A percentile compares a stretch with the other conserved stretches of the same genome.
Evolutionary conservation across 2,329 filamentous ascomycete genomes (phyloP).

Genomic region (Zalaria sp.): DNA sequence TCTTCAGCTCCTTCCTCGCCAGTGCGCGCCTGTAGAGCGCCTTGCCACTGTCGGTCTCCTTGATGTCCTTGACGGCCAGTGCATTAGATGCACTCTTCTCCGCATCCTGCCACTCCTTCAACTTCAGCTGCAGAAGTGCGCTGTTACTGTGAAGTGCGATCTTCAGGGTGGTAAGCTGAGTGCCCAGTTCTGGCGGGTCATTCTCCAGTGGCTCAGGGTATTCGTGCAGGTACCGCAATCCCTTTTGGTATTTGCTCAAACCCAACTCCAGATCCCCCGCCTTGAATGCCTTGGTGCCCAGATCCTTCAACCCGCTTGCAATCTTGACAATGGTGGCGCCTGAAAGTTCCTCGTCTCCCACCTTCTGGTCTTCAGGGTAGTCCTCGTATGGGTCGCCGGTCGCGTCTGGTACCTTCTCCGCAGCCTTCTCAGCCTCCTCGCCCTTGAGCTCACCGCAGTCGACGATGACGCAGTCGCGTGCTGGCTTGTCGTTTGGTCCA

Average conservation of each 20-base stretch:
- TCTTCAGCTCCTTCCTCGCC: slow-evolving; percentile 63
- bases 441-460: slow-evolving; percentile 77
- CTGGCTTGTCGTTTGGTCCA: slow-evolving; percentile 62
- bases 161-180: slow-evolving; percentile 57
- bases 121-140: slow-evolving; percentile 73
- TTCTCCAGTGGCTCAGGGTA: slow-evolving; percentile 56
- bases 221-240: slow-evolving; percentile 74
- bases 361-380: slow-evolving; percentile 71
- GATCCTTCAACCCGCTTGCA: slow-evolving; percentile 73
- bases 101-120: slow-evolving; percentile 56
- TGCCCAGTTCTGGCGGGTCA: slow-evolving; percentile 53
- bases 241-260: slow-evolving; percentile 90
- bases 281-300: slow-evolving; percentile 90
- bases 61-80: slow-evolving; percentile 48
- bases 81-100: slow-evolving; percentile 58
- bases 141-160: slow-evolving; percentile 83
- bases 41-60: slow-evolving; percentile 74
- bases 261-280: slow-evolving; percentile 53
- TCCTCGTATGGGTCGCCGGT: slow-evolving; percentile 91
- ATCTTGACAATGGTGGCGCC: slow-evolving; percentile 62
- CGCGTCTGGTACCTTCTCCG: slow-evolving; percentile 57
- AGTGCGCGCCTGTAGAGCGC: slow-evolving; percentile 71
- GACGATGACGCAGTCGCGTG: slow-evolving; percentile 55
- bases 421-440: slow-evolving; percentile 51
- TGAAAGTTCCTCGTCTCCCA: slow-evolving; percentile 42